phyloP scores from a whole-genome alignment of 2,329 filamentous ascomycete species.

The Nemania sp. region DNA sequence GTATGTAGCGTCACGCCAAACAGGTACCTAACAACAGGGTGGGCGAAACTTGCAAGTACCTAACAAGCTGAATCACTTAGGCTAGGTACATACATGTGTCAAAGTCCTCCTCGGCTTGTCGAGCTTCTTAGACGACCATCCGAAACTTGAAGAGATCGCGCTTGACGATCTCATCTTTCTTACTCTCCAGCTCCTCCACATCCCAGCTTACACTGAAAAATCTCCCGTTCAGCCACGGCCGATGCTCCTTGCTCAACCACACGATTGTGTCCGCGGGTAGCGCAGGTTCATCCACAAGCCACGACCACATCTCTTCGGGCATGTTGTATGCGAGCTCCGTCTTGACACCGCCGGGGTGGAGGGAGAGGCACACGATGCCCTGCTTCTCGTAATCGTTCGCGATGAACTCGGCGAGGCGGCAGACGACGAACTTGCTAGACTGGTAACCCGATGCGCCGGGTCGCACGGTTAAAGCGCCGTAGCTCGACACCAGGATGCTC shows the following conservation, averaged over 20 bases:
- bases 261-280: slow-evolving; percentile 36
- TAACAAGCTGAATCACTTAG: too few relatives aligned
- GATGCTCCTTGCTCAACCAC: slow-evolving; percentile 32
- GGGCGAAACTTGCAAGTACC: too few relatives aligned
- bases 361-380: slow-evolving; percentile 46
- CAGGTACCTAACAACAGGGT: too few relatives aligned
- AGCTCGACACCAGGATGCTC: slow-evolving; percentile 48
- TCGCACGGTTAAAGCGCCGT: slow-evolving; percentile 42
- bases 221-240: slow-evolving; percentile 37
- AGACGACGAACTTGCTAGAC: slow-evolving; percentile 49
- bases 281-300: slow-evolving; percentile 37
- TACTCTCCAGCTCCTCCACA: slow-evolving; percentile 40
- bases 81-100: background rate
- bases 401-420: slow-evolving; percentile 51
- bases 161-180: slow-evolving; percentile 39
- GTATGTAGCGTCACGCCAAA: background rate
- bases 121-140: slow-evolving; percentile 9
- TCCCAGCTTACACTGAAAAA: slow-evolving; percentile 40
- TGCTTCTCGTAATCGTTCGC: slow-evolving; percentile 48
- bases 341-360: slow-evolving; percentile 52
- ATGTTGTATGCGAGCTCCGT: slow-evolving; percentile 48
- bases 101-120: background rate
- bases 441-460: slow-evolving; percentile 51
- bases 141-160: slow-evolving; percentile 39
- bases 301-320: slow-evolving; percentile 37